Evolutionary conservation across 2,329 filamentous ascomycete species (phyloP).

Genomic region (Fusarium chlamydosporum): DNA sequence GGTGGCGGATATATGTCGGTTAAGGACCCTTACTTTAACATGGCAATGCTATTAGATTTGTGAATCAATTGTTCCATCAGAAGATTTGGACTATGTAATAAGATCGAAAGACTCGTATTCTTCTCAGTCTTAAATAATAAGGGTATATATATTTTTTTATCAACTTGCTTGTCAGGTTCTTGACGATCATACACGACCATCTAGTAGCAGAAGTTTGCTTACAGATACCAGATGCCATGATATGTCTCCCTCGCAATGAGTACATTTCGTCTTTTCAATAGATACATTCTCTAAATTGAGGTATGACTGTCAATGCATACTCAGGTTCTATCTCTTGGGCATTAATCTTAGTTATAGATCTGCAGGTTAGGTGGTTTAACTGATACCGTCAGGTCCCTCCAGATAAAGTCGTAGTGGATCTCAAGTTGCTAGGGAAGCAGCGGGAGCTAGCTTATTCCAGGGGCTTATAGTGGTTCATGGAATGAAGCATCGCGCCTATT

Average conservation of each 20-base stretch:
- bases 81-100: neutral
- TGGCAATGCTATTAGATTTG: neutral
- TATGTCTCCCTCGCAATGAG: too few relatives aligned
- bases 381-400: neutral
- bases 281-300: neutral
- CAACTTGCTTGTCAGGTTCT: neutral
- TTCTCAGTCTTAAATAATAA: neutral
- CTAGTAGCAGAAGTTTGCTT: too few relatives aligned
- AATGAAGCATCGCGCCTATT: conserved; percentile 36
- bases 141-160: neutral
- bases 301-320: neutral
- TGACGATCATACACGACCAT: neutral
- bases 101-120: too few relatives aligned
- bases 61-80: neutral
- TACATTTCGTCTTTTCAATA: neutral
- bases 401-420: conserved; percentile 26
- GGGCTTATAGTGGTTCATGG: conserved; percentile 18
- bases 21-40: conserved; percentile 8
- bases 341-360: neutral
- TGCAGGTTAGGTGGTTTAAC: neutral
- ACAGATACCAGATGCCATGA: neutral
- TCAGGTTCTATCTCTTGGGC: neutral
- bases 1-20: conserved; percentile 38
- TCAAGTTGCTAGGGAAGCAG: conserved; percentile 45
- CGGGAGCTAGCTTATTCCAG: conserved; percentile 38